Conservation (phyloP, 2,329 filamentous ascomycete species). For the Phialocephala subalpina region DNA sequence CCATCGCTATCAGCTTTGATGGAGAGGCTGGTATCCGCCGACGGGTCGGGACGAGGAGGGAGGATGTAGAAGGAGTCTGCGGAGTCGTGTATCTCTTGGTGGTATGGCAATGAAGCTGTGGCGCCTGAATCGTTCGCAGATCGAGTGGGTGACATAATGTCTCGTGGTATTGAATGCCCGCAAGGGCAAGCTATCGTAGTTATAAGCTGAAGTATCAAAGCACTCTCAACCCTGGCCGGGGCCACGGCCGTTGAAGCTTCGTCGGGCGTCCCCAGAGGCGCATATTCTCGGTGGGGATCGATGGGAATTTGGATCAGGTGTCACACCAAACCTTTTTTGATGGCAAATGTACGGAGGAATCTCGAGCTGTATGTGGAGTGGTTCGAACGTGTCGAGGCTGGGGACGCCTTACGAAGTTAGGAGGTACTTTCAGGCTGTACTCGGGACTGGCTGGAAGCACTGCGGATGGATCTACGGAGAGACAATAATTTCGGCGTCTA, state of each 20-base stretch:
- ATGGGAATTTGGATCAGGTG: conserved; percentile 25
- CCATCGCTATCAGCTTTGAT: conserved; percentile 36
- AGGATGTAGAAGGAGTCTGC: conserved; percentile 39
- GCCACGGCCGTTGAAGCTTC: conserved; percentile 34
- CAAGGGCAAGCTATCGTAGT: neutral
- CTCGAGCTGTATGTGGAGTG: conserved; percentile 7
- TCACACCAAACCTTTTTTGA: conserved; percentile 18
- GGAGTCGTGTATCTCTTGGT: conserved; percentile 42
- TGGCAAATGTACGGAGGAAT: conserved; percentile 13
- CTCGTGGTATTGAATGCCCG: neutral
- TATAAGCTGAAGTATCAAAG: conserved; percentile 19
- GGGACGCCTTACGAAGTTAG: neutral
- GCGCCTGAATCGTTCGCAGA: conserved; percentile 13
- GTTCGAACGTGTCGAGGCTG: neutral
- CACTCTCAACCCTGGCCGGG: conserved; percentile 25
- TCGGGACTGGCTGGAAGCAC: neutral
- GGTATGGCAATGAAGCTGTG: conserved; percentile 18
- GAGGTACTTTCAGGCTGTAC: too few species aligned
- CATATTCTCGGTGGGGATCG: conserved; percentile 39
- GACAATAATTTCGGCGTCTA: conserved; percentile 9
- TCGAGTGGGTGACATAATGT: conserved; percentile 30
- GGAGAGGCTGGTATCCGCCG: conserved; percentile 40
- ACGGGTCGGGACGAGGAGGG: conserved; percentile 43
- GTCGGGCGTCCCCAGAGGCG: conserved; percentile 32
- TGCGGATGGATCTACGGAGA: neutral